Conservation (phyloP, 305 asterid species). For the Plantago coronopus region DNA sequence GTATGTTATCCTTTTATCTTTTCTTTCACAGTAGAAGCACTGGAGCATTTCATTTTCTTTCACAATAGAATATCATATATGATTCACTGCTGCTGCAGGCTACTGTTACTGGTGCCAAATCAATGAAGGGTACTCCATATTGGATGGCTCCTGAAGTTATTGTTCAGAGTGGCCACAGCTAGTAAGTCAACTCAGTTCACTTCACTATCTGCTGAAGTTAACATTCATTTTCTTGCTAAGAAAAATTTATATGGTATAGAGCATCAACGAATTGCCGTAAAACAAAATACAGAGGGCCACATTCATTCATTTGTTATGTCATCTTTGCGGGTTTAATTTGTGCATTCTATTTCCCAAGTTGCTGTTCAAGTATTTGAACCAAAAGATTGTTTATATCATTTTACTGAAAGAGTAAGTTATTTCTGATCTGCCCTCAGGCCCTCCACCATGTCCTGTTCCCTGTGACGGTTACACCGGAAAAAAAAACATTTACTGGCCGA, state of each 20-base stretch:
- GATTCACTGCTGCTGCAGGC: conserved; percentile 47
- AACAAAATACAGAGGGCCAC: no score
- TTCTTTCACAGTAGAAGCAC: conserved; percentile 56
- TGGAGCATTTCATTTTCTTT: conserved; percentile 36
- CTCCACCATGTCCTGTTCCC: not conserved
- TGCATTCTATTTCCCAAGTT: not conserved
- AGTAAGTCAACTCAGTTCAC: conserved; percentile 46
- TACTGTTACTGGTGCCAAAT: conserved; percentile 86
- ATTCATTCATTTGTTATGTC: no score
- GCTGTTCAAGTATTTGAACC: not conserved
- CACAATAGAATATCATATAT: conserved; percentile 16
- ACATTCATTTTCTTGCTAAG: conserved; percentile 12
- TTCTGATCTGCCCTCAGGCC: not conserved
- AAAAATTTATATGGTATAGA: not conserved
- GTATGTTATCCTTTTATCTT: conserved; percentile 34
- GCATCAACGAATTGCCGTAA: no score
- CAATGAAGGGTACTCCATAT: conserved; percentile 96
- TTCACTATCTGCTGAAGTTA: conserved; percentile 19
- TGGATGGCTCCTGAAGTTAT: conserved; percentile 99
- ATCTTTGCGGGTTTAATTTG: no score
- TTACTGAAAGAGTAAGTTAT: not conserved
- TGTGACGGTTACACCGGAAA: no score
- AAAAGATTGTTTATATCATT: not conserved
- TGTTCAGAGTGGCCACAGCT: conserved; percentile 91
- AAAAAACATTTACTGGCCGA: no score